Evolutionary conservation across 176 grass and related monocot species (phyloP).

Genomic region (Oryza glumipatula): DNA sequence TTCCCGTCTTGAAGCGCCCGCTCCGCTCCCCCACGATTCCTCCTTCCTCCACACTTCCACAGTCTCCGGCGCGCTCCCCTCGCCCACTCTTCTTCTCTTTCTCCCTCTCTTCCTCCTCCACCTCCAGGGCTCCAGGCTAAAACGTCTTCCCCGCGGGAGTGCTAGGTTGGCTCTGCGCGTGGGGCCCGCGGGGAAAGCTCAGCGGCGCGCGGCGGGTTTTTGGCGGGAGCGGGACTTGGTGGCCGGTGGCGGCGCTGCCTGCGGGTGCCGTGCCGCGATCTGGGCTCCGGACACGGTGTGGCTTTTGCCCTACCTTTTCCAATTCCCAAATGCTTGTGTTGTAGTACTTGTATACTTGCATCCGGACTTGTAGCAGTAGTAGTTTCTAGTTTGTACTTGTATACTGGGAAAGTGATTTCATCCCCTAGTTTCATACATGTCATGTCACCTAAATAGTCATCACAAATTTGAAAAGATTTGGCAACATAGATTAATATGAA

Average conservation of each 20-base stretch:
- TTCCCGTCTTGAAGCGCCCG: background rate
- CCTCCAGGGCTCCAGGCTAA: too few species aligned
- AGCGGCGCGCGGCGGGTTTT: background rate
- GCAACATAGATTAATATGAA: too few species aligned
- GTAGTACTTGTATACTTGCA: too few species aligned
- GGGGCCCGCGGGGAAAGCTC: background rate
- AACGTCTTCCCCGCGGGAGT: background rate
- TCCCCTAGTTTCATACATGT: too few species aligned
- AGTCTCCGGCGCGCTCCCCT: background rate
- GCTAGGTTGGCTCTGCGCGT: too few species aligned
- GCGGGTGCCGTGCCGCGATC: background rate
- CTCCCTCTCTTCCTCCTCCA: background rate
- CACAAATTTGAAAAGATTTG: too few species aligned
- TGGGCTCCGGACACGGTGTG: background rate
- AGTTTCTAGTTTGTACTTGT: background rate
- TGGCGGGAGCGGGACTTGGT: background rate
- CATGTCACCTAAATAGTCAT: too few species aligned
- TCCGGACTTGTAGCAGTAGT: background rate
- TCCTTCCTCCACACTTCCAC: background rate
- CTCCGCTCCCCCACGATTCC: background rate
- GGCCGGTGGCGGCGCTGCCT: background rate
- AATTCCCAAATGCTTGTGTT: background rate
- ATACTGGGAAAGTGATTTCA: background rate
- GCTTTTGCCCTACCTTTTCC: background rate
- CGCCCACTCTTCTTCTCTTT: background rate